Evolutionary conservation across 441 rosid genomes (phyloP), one percentile per base, ranked within the genome.

Genomic region (Jatropha podagrica): DNA sequence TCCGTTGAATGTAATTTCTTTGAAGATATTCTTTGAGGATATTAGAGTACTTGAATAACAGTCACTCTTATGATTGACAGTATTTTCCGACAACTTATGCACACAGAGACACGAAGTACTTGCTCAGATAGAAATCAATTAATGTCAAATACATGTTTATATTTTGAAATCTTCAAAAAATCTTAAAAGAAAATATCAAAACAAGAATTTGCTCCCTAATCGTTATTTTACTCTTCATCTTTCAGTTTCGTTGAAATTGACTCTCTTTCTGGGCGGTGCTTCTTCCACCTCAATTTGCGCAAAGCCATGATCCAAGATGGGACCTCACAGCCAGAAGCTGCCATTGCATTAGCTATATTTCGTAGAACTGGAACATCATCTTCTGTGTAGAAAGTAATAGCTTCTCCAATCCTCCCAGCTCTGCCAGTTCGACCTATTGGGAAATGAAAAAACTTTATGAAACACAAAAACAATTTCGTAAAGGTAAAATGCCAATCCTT

Each of bases 371-470:
- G 91, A 72, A 92, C 85, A 78, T 95, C 97, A 52, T 85, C 90
- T 84, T 93, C 97, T 0, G 96, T 90, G 81, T 93, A 91, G 65
- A 91, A 85, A 3, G 99, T 93, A 70, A 96, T 81, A 4, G 96
- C 97, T 86, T 93, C 97, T 77, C 99, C 98, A 2, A 76, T 82
- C 81, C 98, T 88, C 76, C 99, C 98, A 27, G 99, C 97, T 83
- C 99, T 86, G 62, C 99, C 98, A 0, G 97, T 88, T 71, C 98
- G 91, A 44, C 97, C 98, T 95, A 63, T 81, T 73, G 18, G 5
- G 5, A 44, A 17, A 75, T 70, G 61, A 37, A 76, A 63, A 60
- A 65, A 26, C 54, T 73, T 79, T 75, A 70, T 61, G 37, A 42
- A 32, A 63, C 32, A 66, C 26, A 18, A 56, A 51, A 49, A 10